Evolutionary conservation across 305 asterid species (phyloP), one percentile per base, ranked within the genome.

Genomic region (Lippia alba): DNA sequence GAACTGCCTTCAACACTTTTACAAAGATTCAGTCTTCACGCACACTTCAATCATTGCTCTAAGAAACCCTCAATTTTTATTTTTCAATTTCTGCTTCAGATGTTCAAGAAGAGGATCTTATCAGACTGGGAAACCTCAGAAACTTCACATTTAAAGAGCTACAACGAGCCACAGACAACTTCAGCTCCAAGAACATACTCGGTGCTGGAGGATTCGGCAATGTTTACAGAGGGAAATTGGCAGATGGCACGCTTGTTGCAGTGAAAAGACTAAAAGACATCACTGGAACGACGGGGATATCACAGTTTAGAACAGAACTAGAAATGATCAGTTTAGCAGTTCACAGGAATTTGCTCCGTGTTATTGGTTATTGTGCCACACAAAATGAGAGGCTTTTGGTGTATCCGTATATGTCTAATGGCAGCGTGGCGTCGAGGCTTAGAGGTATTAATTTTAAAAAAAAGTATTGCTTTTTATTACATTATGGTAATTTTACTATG

Each of bases 121-220:
- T 80, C 18, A 81, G 85, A 71, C 74, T 94, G 19, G 98, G 96
- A 56, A 92, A 94, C 69, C 96, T 94, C 32, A 80, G 82, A 65
- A 81, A 78, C 85, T 94, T 94, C 80, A 71, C 94, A 32, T 88
- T 92, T 61, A 94, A 90, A 78, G 97, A 94, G 78, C 94, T 94
- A 60, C 99, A 89, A 59, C 87, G 73, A 14, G 94, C 96, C 12
- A 94, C 98, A 0, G 90, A 83, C 76, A 84, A 82, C 76, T 94
- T 92, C 85, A 88, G 96, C 82, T 54, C 84, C 16, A 94, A 92
- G 80, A 86, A 92, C 82, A 90, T 94, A 63, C 98, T 94, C 20
- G 99, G 99, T n/a, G 75, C 89, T 0, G 99, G 99, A 18, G 99
- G 99, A 41, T 94, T 94, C 56, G 99, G 99, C 54, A 92, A 94